Base-by-base conservation (phyloP, 2,329 filamentous ascomycete species). In the Geosmithia flava region DNA sequence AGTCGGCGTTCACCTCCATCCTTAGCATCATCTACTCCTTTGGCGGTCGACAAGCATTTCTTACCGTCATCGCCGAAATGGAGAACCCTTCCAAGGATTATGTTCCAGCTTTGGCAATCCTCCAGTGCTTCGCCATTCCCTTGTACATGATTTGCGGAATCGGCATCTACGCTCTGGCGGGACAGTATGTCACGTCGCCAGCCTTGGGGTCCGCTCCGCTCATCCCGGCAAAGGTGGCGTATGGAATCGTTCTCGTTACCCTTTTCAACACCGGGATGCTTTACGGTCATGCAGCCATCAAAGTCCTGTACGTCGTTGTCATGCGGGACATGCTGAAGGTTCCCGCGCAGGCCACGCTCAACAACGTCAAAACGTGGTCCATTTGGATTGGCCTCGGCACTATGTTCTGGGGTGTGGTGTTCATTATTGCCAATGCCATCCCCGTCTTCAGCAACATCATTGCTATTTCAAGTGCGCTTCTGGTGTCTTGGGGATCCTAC, bases 381-480 rank as follows among this genome's bases (percentile, higher is more conserved):
- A 55, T 61, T 44, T 65, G 63, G 63, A 55, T 66, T 48, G 54
- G 52, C 20, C 58, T 59, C 47, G 62, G 59, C 40, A 62, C 57
- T 44, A 2, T 58, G 43, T 64, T 64, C 56, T 65, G 62, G 63
- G n/a, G 56, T 16, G 48, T 61, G 23, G 59, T 57, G 46, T 66
- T 66, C 53, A 48, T 63, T 49, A 51, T 66, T 29, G 63, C 62
- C 53, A 63, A 61, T 51, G 61, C 62, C 30, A 62, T 66, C 48
- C 63, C 63, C 47, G 55, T 65, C 42, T 66, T 66, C 50, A 59
- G 65, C 54, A 65, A 62, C 10, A 65, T 66, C 54, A 49, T 66
- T 40, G 58, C 60, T 29, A 63, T 66, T 42, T 59, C 63, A 20
- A 62, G 60, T 4, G 62, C 63, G 15, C 62, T 61, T 27, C 60